Conservation (phyloP, 164 flowering plant genomes). For the Liquidambar formosana region DNA sequence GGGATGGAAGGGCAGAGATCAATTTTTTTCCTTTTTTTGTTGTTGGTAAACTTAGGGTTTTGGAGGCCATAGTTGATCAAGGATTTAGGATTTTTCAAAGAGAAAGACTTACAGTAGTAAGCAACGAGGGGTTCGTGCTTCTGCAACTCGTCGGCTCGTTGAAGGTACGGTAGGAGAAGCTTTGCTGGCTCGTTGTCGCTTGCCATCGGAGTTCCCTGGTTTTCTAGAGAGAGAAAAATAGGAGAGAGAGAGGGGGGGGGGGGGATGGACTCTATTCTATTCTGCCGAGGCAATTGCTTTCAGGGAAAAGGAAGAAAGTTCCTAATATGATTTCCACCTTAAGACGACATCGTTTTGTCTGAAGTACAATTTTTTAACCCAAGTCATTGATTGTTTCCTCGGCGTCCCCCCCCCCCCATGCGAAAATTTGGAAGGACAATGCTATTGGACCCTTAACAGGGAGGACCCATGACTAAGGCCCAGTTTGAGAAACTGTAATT, state of each 20-base stretch:
- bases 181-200: conserved; percentile 85
- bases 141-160: conserved; percentile 93
- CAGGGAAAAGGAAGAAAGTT: neutral
- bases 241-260: neutral
- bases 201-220: conserved; percentile 38
- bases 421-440: too few relatives aligned
- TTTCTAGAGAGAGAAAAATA: conserved; percentile 2
- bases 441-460: too few relatives aligned
- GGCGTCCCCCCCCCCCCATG: too few relatives aligned
- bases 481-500: too few relatives aligned
- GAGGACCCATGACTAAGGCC: too few relatives aligned
- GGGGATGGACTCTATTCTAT: neutral
- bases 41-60: neutral
- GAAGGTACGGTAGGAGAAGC: conserved; percentile 87
- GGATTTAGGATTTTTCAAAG: neutral
- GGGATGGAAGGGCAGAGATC: neutral
- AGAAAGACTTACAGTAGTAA: conserved; percentile 66
- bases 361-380: too few relatives aligned
- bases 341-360: neutral
- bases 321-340: neutral
- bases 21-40: too few relatives aligned
- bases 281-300: too few relatives aligned
- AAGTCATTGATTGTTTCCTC: too few relatives aligned
- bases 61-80: neutral
- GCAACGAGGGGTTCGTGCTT: conserved; percentile 97